phyloP scores from a whole-genome alignment of 371 early-diverging fungal species.

The Mucor velutinosus region DNA sequence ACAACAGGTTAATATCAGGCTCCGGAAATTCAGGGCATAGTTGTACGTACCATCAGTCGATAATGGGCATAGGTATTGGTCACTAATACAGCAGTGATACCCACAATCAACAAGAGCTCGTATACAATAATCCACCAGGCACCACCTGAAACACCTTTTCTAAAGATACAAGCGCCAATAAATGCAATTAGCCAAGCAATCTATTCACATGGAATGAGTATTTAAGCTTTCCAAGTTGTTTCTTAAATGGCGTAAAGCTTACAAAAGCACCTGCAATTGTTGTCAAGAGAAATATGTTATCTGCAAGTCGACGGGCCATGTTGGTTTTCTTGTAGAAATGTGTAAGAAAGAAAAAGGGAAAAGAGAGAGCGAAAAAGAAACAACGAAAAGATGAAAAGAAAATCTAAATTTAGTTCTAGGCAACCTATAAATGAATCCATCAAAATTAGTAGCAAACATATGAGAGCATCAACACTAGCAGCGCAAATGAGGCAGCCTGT shows the following conservation, averaged over 20 bases:
- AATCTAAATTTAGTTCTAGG: constrained; percentile 4
- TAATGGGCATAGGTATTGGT: constrained; percentile 37
- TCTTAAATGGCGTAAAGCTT: background rate
- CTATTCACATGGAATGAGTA: background rate
- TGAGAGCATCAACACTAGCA: background rate
- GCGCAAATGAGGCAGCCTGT: background rate
- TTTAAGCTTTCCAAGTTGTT: background rate
- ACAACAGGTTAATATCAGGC: background rate
- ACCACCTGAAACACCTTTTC: constrained; percentile 20
- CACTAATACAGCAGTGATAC: constrained; percentile 21
- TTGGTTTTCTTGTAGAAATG: background rate
- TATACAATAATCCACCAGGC: constrained; percentile 51
- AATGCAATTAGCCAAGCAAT: constrained; percentile 47
- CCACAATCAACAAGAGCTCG: constrained; percentile 36
- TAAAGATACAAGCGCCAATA: constrained; percentile 38
- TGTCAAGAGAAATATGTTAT: constrained; percentile 35
- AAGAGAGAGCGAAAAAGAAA: background rate
- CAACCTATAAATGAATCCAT: background rate
- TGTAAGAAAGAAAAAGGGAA: background rate
- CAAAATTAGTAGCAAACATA: background rate
- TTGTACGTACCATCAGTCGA: constrained; percentile 36
- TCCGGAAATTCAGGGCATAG: background rate
- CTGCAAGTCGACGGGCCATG: constrained; percentile 26
- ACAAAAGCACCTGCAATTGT: constrained; percentile 36
- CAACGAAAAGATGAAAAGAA: background rate